These are phyloP conservation scores for Diaporthe velutina DNA, from an alignment of 2,329 filamentous ascomycete species.

Conservation along the genomic window DNA sequence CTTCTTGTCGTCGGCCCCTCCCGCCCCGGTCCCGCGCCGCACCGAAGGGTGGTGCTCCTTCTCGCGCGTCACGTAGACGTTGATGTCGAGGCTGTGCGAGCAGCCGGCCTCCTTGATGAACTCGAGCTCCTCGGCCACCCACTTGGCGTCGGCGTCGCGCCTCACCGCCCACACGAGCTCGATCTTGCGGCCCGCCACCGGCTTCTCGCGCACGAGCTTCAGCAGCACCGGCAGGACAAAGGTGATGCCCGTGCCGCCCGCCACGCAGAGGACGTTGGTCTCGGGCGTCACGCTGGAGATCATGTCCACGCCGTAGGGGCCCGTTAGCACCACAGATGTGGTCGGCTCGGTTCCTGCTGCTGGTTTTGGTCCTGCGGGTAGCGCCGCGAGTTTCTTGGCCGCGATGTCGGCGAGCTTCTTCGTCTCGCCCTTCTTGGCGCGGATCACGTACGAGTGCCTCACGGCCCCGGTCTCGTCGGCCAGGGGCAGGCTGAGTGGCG, in stretches of 20 bases:
- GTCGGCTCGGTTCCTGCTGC: slow-evolving; percentile 43
- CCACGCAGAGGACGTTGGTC: slow-evolving; percentile 64
- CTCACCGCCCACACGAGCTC: slow-evolving; percentile 77
- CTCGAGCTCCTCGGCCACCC: slow-evolving; percentile 70
- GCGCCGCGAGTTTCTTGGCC: slow-evolving; percentile 50
- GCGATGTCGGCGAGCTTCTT: slow-evolving; percentile 63
- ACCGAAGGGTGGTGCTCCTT: slow-evolving; percentile 39
- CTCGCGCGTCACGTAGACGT: slow-evolving; percentile 72
- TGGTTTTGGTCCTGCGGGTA: slow-evolving; percentile 19
- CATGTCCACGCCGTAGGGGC: slow-evolving; percentile 71
- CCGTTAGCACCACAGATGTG: slow-evolving; percentile 71
- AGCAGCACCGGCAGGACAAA: slow-evolving; percentile 67
- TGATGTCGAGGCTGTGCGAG: slow-evolving; percentile 61
- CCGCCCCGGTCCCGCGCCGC: slow-evolving; percentile 41
- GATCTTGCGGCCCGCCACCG: slow-evolving; percentile 57
- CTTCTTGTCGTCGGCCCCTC: slow-evolving; percentile 47
- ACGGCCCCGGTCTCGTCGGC: slow-evolving; percentile 53
- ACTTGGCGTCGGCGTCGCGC: slow-evolving; percentile 65
- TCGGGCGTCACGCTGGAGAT: slow-evolving; percentile 55
- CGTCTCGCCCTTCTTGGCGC: slow-evolving; percentile 72
- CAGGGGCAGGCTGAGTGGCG: slow-evolving; percentile 68
- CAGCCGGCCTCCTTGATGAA: slow-evolving; percentile 55
- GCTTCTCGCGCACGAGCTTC: slow-evolving; percentile 48
- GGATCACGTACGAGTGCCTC: slow-evolving; percentile 68
- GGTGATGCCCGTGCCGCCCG: slow-evolving; percentile 71